Evolutionary conservation across 208 protist genomes (phyloP).

Genomic region (Crithidia expoeki): DNA sequence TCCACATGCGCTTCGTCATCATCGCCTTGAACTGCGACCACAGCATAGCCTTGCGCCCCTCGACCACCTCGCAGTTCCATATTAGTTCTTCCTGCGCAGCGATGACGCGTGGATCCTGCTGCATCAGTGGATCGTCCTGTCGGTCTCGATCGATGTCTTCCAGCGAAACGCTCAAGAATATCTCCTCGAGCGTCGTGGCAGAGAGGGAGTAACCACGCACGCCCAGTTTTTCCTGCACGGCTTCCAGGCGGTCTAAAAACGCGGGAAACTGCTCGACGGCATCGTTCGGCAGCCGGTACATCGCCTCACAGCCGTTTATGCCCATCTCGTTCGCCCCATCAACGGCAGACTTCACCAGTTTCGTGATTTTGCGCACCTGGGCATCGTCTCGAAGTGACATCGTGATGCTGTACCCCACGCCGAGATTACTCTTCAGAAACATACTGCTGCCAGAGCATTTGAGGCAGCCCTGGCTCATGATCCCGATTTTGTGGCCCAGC

Average conservation of each 20-base stretch:
- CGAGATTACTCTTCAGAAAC: constrained; percentile 63
- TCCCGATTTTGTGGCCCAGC: constrained; percentile 90
- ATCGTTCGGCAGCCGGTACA: constrained; percentile 45
- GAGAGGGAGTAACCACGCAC: constrained; percentile 58
- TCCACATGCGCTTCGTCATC: constrained; percentile 60
- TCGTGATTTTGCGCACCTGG: constrained; percentile 24
- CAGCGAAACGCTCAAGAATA: constrained; percentile 67
- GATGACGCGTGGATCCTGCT: constrained; percentile 20
- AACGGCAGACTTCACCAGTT: constrained; percentile 29
- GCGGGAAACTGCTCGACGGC: constrained; percentile 32
- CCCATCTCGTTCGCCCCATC: constrained; percentile 21
- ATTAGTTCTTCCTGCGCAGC: constrained; percentile 30
- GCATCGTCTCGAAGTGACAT: constrained; percentile 19
- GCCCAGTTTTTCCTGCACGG: constrained; percentile 20
- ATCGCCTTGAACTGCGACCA: constrained; percentile 58
- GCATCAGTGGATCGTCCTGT: neutral
- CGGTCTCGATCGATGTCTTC: constrained; percentile 20
- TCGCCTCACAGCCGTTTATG: constrained; percentile 35
- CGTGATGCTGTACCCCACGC: constrained; percentile 58
- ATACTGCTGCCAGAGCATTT: constrained; percentile 66
- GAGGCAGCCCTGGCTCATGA: constrained; percentile 77
- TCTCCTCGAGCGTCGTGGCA: constrained; percentile 78
- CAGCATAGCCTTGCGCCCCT: constrained; percentile 2
- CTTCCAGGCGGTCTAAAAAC: constrained; percentile 48
- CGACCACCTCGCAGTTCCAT: constrained; percentile 29